Evolutionary conservation across 805 yeast species (phyloP).

Genomic region (Metschnikowia corniflorae): DNA sequence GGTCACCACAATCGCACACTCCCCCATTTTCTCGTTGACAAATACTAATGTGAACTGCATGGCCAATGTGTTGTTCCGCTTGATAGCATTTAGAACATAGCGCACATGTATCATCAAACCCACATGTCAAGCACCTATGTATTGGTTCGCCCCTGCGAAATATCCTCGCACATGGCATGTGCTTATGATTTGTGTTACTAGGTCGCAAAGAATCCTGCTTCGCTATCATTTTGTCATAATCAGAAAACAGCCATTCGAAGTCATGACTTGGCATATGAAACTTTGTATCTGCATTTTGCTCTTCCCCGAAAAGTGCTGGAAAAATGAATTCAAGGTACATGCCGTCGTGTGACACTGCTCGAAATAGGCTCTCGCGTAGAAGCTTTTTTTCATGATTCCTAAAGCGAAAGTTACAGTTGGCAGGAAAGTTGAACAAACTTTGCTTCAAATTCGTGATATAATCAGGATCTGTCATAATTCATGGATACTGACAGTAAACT

Average conservation of each 20-base stretch:
- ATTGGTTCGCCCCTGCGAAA: slow-evolving; percentile 79
- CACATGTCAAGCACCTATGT: slow-evolving; percentile 71
- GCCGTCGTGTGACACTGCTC: slow-evolving; percentile 42
- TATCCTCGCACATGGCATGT: slow-evolving; percentile 70
- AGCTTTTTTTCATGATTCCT: slow-evolving; percentile 25
- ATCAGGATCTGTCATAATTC: slow-evolving; percentile 8
- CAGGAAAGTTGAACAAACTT: slow-evolving; percentile 39
- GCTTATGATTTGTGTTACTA: slow-evolving; percentile 49
- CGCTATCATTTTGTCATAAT: slow-evolving; percentile 28
- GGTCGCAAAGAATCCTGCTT: no score
- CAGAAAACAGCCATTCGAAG: slow-evolving; percentile 31
- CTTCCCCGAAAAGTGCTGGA: slow-evolving; percentile 21
- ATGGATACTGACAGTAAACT: no score
- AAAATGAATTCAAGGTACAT: slow-evolving; percentile 38
- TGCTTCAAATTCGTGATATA: slow-evolving; percentile 18
- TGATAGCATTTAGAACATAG: slow-evolving; percentile 75
- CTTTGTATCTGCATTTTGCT: no score
- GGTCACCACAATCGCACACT: slow-evolving; percentile 87
- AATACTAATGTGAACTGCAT: slow-evolving; percentile 61
- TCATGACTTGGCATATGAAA: slow-evolving; percentile 21
- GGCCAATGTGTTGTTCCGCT: slow-evolving; percentile 66
- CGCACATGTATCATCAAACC: slow-evolving; percentile 80
- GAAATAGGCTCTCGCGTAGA: slow-evolving; percentile 42
- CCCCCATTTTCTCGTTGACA: slow-evolving; percentile 71
- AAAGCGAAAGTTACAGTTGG: slow-evolving; percentile 28